Evolutionary conservation across 2,329 filamentous ascomycete genomes (phyloP), one percentile per base, ranked within the genome.

Genomic region (Diaporthe caulivora): DNA sequence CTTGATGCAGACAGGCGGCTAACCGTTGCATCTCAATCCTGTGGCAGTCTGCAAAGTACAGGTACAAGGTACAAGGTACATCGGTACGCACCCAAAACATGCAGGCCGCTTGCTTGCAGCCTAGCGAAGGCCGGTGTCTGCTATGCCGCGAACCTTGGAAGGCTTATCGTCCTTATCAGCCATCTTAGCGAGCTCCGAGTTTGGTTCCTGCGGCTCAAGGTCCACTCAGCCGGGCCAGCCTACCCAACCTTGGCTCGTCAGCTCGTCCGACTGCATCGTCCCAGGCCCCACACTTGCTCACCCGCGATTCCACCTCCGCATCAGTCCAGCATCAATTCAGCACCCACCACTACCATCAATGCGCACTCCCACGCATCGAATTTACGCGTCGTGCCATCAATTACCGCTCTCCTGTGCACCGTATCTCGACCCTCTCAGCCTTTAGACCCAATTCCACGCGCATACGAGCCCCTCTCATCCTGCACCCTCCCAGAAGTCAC

Each of bases 231-330:
- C 34, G 9, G 34, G 34, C 34, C 9, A 5, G 9, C 9, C 9
- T 5, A 55, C 21, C 29, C 8, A 55, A 34, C 26, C n/a, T 9
- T 31, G 18, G 18, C 24, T 51, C 44, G 26, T 37, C 44, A 18
- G 26, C 42, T 51, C 44, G 26, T 26, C 44, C 60, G 31, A 65
- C 62, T 37, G 62, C 29, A 51, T 58, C 55, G 55, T 44, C 44
- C 34, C 9, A 71, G 44, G 37, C 55, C 53, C 55, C 68, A 62
- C 68, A 71, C 24, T 31, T 71, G 68, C 68, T 71, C 55, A 62
- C 47, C 44, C 55, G 44, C 69, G 67, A 62, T 71, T 62, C 31
- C 29, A 51, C 54, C 37, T 49, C 47, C 44, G 57, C 54, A 51
- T 53, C 68, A 37, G 37, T 58, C 15, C 44, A 44, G 42, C 68